Conservation (phyloP, 2,329 filamentous ascomycete species). For the Waltergamsia citrina region DNA sequence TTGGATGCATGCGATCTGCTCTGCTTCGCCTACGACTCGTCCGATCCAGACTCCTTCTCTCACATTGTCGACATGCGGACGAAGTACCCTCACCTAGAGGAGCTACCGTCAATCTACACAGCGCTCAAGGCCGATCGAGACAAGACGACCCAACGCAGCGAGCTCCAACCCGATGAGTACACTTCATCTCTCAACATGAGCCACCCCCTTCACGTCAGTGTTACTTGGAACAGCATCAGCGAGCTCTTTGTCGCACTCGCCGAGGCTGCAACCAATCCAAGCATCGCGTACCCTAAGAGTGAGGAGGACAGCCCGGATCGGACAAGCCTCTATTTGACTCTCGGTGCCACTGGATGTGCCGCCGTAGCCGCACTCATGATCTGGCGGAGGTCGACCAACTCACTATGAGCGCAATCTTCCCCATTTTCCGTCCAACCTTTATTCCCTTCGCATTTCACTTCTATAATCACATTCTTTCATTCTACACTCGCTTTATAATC, state of each 20-base stretch:
- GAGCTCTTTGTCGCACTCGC: slow-evolving; percentile 90
- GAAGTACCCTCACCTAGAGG: slow-evolving; percentile 74
- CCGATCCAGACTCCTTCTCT: slow-evolving; percentile 89
- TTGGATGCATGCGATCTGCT: slow-evolving; percentile 89
- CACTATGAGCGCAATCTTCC: slow-evolving; percentile 16
- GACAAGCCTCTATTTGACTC: slow-evolving; percentile 75
- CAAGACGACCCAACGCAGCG: slow-evolving; percentile 90
- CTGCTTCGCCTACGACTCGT: slow-evolving; percentile 94
- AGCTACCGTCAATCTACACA: slow-evolving; percentile 85
- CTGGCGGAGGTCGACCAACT: slow-evolving; percentile 48
- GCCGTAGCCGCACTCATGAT: slow-evolving; percentile 56
- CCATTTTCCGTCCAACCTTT: not conserved
- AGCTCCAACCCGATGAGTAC: slow-evolving; percentile 87
- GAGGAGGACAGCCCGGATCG: slow-evolving; percentile 80
- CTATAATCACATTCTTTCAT: not conserved
- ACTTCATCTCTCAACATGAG: slow-evolving; percentile 79
- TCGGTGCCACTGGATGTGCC: slow-evolving; percentile 63
- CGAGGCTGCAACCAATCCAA: slow-evolving; percentile 85
- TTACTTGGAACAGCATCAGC: slow-evolving; percentile 86
- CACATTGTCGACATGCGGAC: slow-evolving; percentile 77
- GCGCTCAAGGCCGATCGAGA: slow-evolving; percentile 93
- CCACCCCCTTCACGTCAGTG: slow-evolving; percentile 86
- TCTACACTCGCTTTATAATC: not conserved
- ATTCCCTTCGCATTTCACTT: not conserved
- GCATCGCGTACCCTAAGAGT: slow-evolving; percentile 77